Evolutionary conservation across 2,329 filamentous ascomycete genomes (phyloP), one percentile per base, ranked within the genome.

Genomic region (Chaetomium sp.): DNA sequence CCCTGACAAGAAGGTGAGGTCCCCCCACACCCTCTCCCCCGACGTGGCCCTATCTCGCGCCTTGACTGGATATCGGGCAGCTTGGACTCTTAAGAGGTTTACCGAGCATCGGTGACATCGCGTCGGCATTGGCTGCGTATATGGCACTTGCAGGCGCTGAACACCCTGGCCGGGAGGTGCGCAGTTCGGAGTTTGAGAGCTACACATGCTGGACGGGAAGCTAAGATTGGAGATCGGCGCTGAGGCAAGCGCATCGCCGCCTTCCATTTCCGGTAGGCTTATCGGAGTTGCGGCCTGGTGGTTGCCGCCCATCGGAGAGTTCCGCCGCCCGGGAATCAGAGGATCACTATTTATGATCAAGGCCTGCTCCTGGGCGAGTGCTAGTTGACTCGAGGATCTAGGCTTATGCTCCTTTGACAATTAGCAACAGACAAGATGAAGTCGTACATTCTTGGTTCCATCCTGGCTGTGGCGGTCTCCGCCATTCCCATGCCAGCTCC

Each of bases 401-500:
- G 38, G 4, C 38, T 6, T 5, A 4, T 7, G 5, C 16, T 19
- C 16, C 7, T 42, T 42, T 42, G 38, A 19, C 38, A 19, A 47
- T 9, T n/a, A 21, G 7, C 19, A 23, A 1, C 45, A 9, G 55
- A 29, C 57, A 70, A 63, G 13, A 72, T 72, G 70, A 71, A 71
- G 67, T 63, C 62, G 16, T 65, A 61, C 42, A 51, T 69, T 31
- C 19, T 70, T n/a, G 62, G 63, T 19, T 62, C 62, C 6, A 51
- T 72, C 8, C 54, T 70, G 51, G 66, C 65, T 4, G 60, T 61
- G 31, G 70, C 60, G 19, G 69, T 61, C 23, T 63, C 65, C 21
- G 69, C 68, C 61, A 60, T 67, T 21, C 71, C 71, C 27, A 63
- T 65, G 54, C 70, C 74, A 25, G 70, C 71, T 57, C 73, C 74